Evolutionary conservation across 2,329 filamentous ascomycete genomes (phyloP).

Genomic region (Paecilomyces sp.): DNA sequence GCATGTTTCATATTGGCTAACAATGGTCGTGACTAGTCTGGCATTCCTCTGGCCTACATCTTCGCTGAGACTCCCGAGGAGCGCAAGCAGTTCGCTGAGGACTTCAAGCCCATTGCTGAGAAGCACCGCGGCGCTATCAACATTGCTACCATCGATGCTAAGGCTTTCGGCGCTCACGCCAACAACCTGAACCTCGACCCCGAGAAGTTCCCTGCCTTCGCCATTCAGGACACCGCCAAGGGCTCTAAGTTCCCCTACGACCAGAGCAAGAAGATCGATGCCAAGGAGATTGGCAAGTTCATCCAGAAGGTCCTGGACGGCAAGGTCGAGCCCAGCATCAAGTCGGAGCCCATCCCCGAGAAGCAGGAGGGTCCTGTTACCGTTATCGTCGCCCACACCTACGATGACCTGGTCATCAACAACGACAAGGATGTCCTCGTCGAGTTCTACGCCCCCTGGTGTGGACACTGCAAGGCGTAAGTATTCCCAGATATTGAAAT

Average conservation of each 20-base stretch:
- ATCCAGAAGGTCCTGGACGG: slow-evolving; percentile 77
- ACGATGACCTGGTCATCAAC: slow-evolving; percentile 84
- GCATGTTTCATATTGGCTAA: neutral
- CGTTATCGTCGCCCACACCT: slow-evolving; percentile 87
- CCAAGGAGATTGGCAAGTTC: slow-evolving; percentile 68
- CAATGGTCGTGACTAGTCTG: slow-evolving; percentile 45
- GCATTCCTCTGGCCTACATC: slow-evolving; percentile 92
- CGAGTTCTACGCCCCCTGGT: slow-evolving; percentile 94
- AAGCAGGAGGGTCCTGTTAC: slow-evolving; percentile 82
- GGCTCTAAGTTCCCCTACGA: slow-evolving; percentile 97
- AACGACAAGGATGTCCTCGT: slow-evolving; percentile 94
- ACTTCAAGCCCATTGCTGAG: slow-evolving; percentile 79
- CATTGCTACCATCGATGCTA: slow-evolving; percentile 96
- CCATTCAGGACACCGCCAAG: slow-evolving; percentile 91
- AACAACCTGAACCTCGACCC: slow-evolving; percentile 95
- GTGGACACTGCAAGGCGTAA: slow-evolving; percentile 62
- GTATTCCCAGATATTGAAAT: slow-evolving; percentile 12
- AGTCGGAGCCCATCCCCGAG: slow-evolving; percentile 95
- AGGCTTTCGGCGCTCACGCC: slow-evolving; percentile 87
- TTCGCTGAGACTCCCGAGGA: slow-evolving; percentile 90
- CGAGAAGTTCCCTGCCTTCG: slow-evolving; percentile 93
- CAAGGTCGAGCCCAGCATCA: slow-evolving; percentile 92
- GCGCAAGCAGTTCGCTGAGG: slow-evolving; percentile 68
- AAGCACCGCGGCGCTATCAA: slow-evolving; percentile 92
- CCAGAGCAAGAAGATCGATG: slow-evolving; percentile 70